Percentiles rank a stretch among this genome's conserved stretches.
Evolutionary conservation across 2,329 filamentous ascomycete species (phyloP).

Genomic region (Rhynchosporium graminicola): DNA sequence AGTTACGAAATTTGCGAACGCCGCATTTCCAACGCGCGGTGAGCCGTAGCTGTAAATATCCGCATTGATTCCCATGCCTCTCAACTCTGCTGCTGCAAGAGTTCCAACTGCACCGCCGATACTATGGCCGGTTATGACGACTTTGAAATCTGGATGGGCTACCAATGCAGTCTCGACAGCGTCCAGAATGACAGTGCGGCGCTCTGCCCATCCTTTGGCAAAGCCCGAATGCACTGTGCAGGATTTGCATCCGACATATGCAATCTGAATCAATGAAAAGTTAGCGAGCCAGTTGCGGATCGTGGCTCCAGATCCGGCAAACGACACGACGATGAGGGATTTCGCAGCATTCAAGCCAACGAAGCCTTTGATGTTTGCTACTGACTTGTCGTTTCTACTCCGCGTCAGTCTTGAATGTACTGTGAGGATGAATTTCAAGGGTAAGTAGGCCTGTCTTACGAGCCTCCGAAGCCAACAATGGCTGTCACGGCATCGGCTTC

Average conservation of each 20-base stretch:
- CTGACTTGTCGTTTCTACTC: slow-evolving; percentile 16
- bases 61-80: slow-evolving; percentile 19
- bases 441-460: slow-evolving; percentile 10
- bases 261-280: slow-evolving; percentile 18
- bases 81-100: slow-evolving; percentile 36
- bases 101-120: slow-evolving; percentile 39
- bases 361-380: slow-evolving; percentile 28
- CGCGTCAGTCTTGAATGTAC: neutral
- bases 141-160: slow-evolving; percentile 30
- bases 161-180: slow-evolving; percentile 26
- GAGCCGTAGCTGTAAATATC: slow-evolving; percentile 38
- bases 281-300: slow-evolving; percentile 25
- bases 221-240: slow-evolving; percentile 37
- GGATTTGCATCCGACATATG: slow-evolving; percentile 14
- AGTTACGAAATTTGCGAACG: slow-evolving; percentile 35
- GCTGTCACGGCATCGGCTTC: slow-evolving; percentile 24
- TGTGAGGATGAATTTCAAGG: neutral
- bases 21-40: slow-evolving; percentile 38
- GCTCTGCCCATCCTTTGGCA: slow-evolving; percentile 26
- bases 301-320: slow-evolving; percentile 27
- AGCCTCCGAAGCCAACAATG: slow-evolving; percentile 26
- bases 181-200: slow-evolving; percentile 25
- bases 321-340: slow-evolving; percentile 29
- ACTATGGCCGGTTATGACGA: slow-evolving; percentile 38
- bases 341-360: slow-evolving; percentile 25